Percentiles rank a stretch among this genome's conserved stretches.
Evolutionary conservation across 345 rosid species (phyloP).

Genomic region (Eutrema heterophyllum): DNA sequence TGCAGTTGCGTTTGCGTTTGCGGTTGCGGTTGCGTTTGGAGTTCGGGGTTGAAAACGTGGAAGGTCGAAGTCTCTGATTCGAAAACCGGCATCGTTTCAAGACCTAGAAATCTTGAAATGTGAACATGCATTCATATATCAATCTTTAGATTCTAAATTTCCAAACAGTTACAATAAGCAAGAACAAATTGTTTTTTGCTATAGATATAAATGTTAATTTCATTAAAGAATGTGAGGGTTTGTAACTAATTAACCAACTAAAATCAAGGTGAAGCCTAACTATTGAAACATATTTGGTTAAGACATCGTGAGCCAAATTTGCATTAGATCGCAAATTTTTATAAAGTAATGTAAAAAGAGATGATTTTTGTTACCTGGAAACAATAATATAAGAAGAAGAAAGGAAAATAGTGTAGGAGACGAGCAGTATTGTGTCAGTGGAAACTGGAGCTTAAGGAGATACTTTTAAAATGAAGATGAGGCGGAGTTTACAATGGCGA

Average conservation of each 20-base stretch:
- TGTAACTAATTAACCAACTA: neutral
- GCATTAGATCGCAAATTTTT: neutral
- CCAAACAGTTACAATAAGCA: neutral
- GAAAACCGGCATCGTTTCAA: conserved; percentile 18
- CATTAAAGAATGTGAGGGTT: neutral
- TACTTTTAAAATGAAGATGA: conserved; percentile 18
- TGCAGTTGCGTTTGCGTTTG: neutral
- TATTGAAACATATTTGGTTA: neutral
- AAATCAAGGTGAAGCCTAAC: neutral
- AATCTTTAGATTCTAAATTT: neutral
- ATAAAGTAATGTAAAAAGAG: neutral
- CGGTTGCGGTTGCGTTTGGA: conserved; percentile 4
- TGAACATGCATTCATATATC: conserved; percentile 23
- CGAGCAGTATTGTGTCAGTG: conserved; percentile 16
- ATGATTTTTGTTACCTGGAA: conserved; percentile 19
- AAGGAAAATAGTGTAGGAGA: neutral
- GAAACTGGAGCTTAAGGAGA: conserved; percentile 28
- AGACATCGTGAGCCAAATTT: neutral
- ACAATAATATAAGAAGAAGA: neutral
- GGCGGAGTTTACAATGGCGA: conserved; percentile 32
- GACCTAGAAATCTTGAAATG: conserved; percentile 7
- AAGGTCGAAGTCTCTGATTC: conserved; percentile 28
- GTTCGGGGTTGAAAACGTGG: conserved; percentile 14
- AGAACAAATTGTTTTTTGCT: neutral
- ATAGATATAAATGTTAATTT: neutral